A percentile compares a stretch with the other conserved stretches of the same genome.
Conservation (phyloP, 768 basidiomycete species). For the Pleurotus tuber-regium region DNA sequence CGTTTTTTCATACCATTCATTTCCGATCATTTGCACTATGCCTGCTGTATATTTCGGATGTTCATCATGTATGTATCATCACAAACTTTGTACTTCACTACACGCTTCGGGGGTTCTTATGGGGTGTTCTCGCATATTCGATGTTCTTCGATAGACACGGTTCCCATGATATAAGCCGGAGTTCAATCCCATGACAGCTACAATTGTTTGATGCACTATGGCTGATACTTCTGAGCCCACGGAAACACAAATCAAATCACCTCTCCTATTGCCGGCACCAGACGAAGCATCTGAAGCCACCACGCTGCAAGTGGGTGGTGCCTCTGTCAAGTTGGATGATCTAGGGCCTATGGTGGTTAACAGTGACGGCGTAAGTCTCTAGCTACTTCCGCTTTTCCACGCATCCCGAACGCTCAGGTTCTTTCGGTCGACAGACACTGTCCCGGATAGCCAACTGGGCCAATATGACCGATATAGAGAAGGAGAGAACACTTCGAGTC, state of each 20-base stretch:
- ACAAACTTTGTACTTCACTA: too few species aligned
- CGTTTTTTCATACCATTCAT: not conserved
- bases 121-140: not conserved
- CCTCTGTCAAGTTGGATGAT: slow-evolving; percentile 48
- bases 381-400: not conserved
- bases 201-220: too few species aligned
- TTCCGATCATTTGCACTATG: not conserved
- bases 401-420: not conserved
- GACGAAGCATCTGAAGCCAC: slow-evolving; percentile 2
- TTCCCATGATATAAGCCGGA: not conserved
- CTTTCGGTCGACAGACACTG: slow-evolving; percentile 42
- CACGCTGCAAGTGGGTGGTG: slow-evolving; percentile 16
- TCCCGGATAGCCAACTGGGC: slow-evolving; percentile 68
- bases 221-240: too few species aligned
- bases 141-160: not conserved
- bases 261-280: slow-evolving; percentile 3
- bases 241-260: not conserved
- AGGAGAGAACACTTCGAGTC: slow-evolving; percentile 53
- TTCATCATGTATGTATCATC: not conserved
- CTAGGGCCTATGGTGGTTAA: slow-evolving; percentile 72
- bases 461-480: slow-evolving; percentile 53
- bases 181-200: too few species aligned
- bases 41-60: not conserved
- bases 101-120: too few species aligned
- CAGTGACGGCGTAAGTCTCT: slow-evolving; percentile 52